Percentiles rank a stretch among this genome's conserved stretches.
Evolutionary conservation across 139 green algal genomes (phyloP).

Genomic region (Monoraphidium neglectum): DNA sequence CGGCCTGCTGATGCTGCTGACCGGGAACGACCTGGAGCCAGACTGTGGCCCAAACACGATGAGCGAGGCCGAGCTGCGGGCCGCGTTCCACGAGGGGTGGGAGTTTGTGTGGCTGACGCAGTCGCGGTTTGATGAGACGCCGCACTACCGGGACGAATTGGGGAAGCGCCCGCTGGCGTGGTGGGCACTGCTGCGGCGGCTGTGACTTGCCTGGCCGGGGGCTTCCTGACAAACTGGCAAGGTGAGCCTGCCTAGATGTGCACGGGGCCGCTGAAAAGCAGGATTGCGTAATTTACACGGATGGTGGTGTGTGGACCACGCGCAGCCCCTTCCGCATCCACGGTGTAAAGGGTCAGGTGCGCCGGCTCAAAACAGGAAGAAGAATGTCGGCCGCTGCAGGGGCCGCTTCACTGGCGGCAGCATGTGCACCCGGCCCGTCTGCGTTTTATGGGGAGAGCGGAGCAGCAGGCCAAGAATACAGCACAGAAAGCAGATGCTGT

Average conservation of each 20-base stretch:
- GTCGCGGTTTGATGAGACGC: constrained; percentile 6
- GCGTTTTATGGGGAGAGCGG: background rate
- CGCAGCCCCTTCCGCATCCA: too few relatives aligned
- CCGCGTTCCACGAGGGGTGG: background rate
- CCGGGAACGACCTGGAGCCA: too few relatives aligned
- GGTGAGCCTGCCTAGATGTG: too few relatives aligned
- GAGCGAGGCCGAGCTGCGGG: too few relatives aligned
- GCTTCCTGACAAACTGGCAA: too few relatives aligned
- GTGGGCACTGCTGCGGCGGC: background rate
- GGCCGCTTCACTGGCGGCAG: constrained; percentile 46
- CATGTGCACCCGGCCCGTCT: constrained; percentile 60
- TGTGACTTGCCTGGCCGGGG: too few relatives aligned
- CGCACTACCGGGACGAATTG: background rate
- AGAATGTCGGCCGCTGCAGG: constrained; percentile 50
- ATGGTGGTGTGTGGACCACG: too few relatives aligned
- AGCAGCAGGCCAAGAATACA: background rate
- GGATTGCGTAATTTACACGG: too few relatives aligned
- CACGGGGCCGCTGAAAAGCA: too few relatives aligned
- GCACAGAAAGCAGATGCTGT: background rate
- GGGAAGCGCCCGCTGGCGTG: constrained; percentile 1
- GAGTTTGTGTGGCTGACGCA: background rate
- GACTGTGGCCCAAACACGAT: too few relatives aligned
- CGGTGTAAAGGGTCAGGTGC: too few relatives aligned
- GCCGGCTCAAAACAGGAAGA: constrained; percentile 48
- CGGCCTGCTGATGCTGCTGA: too few relatives aligned